Conservation (phyloP, 768 basidiomycete species). For the Kwoniella europaea region DNA sequence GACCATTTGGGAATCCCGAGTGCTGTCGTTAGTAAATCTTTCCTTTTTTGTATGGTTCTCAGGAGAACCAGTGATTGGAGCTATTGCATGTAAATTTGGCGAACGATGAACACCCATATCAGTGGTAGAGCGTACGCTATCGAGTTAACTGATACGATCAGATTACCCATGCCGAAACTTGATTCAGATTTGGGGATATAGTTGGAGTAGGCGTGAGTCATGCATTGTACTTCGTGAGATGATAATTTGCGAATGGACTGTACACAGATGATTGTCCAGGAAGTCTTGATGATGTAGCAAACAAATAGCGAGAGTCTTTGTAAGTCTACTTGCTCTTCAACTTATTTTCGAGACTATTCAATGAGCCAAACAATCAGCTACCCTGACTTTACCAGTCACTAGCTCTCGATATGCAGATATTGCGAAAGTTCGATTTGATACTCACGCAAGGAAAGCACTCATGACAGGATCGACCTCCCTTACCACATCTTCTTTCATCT, state of each 20-base stretch:
- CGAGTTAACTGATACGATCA: too few relatives aligned
- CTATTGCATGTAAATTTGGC: too few relatives aligned
- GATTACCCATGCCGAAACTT: too few relatives aligned
- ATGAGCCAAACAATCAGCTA: too few relatives aligned
- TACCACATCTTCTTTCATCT: conserved; percentile 22
- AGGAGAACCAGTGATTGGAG: too few relatives aligned
- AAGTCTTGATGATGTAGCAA: background rate
- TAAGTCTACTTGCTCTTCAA: conserved; percentile 43
- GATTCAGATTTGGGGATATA: too few relatives aligned
- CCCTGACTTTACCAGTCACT: too few relatives aligned
- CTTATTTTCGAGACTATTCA: conserved; percentile 43
- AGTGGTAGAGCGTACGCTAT: too few relatives aligned
- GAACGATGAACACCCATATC: too few relatives aligned
- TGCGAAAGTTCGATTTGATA: background rate
- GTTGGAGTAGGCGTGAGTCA: background rate
- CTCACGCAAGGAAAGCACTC: conserved; percentile 70
- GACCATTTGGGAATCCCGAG: background rate
- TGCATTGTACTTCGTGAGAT: background rate
- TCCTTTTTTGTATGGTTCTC: too few relatives aligned
- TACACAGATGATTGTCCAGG: background rate
- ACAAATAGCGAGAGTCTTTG: background rate
- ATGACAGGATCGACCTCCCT: conserved; percentile 60
- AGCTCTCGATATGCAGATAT: too few relatives aligned
- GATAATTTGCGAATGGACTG: background rate
- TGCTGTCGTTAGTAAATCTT: too few relatives aligned